Percentiles rank a stretch among this genome's conserved stretches.
Conservation (phyloP, 169 alveolate species). For the Ichthyophthirius multifiliis region DNA sequence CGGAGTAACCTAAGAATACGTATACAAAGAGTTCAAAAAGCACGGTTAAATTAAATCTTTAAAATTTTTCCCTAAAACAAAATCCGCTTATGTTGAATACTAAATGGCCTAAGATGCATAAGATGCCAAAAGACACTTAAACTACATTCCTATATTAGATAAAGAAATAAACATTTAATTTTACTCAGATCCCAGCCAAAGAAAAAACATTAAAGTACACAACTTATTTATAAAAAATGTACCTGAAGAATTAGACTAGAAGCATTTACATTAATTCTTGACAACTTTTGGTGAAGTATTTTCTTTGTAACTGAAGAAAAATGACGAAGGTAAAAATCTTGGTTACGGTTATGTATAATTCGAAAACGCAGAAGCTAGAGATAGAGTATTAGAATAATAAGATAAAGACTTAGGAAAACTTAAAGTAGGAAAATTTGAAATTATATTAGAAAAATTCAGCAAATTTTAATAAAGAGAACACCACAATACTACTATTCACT, state of each 20-base stretch:
- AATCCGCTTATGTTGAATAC: neutral
- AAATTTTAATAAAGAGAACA: too few relatives aligned
- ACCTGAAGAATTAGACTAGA: neutral
- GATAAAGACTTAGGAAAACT: too few relatives aligned
- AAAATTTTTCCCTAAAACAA: neutral
- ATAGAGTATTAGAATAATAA: neutral
- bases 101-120: neutral
- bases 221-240: neutral
- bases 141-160: neutral
- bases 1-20: neutral
- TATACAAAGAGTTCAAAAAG: conserved; percentile 5
- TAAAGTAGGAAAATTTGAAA: too few relatives aligned
- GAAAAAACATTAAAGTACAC: neutral
- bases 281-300: neutral
- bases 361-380: neutral
- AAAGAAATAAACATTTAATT: neutral
- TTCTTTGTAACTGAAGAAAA: neutral
- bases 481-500: too few relatives aligned
- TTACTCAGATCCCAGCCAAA: neutral
- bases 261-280: neutral
- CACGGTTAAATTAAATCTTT: neutral
- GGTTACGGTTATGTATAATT: conserved; percentile 8
- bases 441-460: too few relatives aligned
- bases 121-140: neutral
- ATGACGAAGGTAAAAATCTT: neutral